Evolutionary conservation across 495 filamentous ascomycete genomes (phyloP).

Genomic region (Penicillium maclennaniae): DNA sequence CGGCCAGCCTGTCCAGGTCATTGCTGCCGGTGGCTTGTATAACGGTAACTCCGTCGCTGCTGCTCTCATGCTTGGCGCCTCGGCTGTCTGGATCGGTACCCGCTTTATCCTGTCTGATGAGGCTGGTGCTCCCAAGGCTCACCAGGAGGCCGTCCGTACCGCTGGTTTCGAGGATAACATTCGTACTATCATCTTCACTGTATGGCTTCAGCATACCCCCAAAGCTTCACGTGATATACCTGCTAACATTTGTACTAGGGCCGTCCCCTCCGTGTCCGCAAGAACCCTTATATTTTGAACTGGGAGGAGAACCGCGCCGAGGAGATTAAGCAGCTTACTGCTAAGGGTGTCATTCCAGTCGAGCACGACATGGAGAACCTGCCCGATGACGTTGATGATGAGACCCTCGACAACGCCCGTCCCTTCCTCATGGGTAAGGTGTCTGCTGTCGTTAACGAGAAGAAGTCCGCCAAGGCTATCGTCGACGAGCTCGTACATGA

Average conservation of each 20-base stretch:
- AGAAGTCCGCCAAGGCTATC: constrained; percentile 86
- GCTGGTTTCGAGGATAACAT: constrained; percentile 91
- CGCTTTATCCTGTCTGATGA: constrained; percentile 92
- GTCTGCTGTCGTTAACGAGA: constrained; percentile 87
- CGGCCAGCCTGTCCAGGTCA: constrained; percentile 78
- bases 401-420: constrained; percentile 84
- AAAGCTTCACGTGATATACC: background rate
- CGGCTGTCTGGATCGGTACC: constrained; percentile 93
- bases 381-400: constrained; percentile 65
- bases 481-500: constrained; percentile 93
- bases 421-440: constrained; percentile 97
- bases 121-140: constrained; percentile 86
- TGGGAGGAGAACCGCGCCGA: constrained; percentile 88
- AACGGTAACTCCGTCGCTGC: constrained; percentile 90
- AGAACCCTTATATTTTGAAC: constrained; percentile 86
- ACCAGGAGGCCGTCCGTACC: constrained; percentile 95
- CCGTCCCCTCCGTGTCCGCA: constrained; percentile 87
- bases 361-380: constrained; percentile 91
- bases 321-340: constrained; percentile 88
- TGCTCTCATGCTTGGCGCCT: constrained; percentile 86
- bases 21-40: constrained; percentile 92
- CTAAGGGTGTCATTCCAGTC: constrained; percentile 85
- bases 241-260: constrained; percentile 49
- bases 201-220: constrained; percentile 26
- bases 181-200: constrained; percentile 95